Base-by-base conservation (phyloP, 441 rosid genomes). In the Populus hybrid region DNA sequence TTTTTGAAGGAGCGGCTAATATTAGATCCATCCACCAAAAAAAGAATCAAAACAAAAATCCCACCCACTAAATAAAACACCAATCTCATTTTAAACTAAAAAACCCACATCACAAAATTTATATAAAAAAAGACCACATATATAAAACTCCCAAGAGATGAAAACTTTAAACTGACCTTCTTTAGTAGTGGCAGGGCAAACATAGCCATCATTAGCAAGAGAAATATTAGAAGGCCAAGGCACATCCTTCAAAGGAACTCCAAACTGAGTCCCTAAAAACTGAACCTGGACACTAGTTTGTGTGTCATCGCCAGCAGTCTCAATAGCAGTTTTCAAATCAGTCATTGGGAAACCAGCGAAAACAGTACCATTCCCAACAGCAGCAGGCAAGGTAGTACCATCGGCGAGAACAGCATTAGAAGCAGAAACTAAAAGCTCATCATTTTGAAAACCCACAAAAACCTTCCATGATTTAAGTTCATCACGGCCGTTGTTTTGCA, bases 181-280 rank as follows among this genome's bases (percentile, higher is more conserved):
- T 70, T 73, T 82, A 38, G 94, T 63, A 35, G 88, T 61, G 14
- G 36, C 59, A 36, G 89, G 89, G 70, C 98, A 95, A 32, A 53
- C 11, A 82, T 85, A 95, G 0, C 98, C 99, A 84, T 94, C 97
- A 78, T 90, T 91, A 79, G 87, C 93, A n/a, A 95, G 92, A 46
- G 86, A 68, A 40, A 95, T 81, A 69, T 86, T 89, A 1, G 78
- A 69, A 6, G 99, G 99, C 84, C 90, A 81, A 14, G 99, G 98
- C 61, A 83, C 87, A 68, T 2, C 72, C 26, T 89, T 93, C 19
- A 89, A 83, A 46, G 85, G 83, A 67, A 90, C 95, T 6, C 98
- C 95, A 64, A 95, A 95, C 90, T 92, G 95, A 66, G 99, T 95
- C 75, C 99, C 99, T 34, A 91, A 73, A 35, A 95, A 82, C 83